Conservation (phyloP, 2,329 filamentous ascomycete species). For the Clarireedia hainanense region DNA sequence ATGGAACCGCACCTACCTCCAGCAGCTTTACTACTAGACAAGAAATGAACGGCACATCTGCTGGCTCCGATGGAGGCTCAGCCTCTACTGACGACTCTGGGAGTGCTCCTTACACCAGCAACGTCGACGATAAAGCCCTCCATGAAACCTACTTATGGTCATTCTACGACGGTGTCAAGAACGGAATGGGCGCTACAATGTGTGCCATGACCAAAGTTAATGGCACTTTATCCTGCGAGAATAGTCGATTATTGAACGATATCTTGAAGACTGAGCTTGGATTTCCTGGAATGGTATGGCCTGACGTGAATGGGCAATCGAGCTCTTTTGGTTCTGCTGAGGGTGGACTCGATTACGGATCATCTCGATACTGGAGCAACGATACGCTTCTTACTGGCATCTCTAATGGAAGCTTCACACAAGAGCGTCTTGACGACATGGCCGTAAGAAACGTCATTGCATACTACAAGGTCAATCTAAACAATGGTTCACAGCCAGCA, state of each 20-base stretch:
- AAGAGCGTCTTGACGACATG: conserved; percentile 89
- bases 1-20: no score
- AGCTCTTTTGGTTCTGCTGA: conserved; percentile 24
- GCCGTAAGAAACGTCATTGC: conserved; percentile 71
- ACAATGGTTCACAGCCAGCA: conserved; percentile 17
- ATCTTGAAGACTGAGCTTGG: conserved; percentile 26
- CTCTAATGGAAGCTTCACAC: conserved; percentile 80
- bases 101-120: conserved; percentile 20
- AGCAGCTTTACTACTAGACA: no score
- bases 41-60: no score
- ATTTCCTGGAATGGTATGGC: conserved; percentile 21
- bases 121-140: conserved; percentile 59
- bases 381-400: conserved; percentile 79
- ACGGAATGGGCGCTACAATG: conserved; percentile 13
- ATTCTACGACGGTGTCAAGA: conserved; percentile 27
- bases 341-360: conserved; percentile 29
- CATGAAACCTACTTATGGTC: conserved; percentile 76
- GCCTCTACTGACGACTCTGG: no score
- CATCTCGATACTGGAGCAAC: conserved; percentile 59
- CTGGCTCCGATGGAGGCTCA: conserved; percentile 1
- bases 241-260: conserved; percentile 18
- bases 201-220: conserved; percentile 17
- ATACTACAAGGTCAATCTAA: conserved; percentile 52
- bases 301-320: conserved; percentile 20
- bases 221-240: conserved; percentile 65